These are phyloP conservation scores for Phytophthora cactorum DNA, from an alignment of 352 stramenopile genomes.

Conservation along the genomic window DNA sequence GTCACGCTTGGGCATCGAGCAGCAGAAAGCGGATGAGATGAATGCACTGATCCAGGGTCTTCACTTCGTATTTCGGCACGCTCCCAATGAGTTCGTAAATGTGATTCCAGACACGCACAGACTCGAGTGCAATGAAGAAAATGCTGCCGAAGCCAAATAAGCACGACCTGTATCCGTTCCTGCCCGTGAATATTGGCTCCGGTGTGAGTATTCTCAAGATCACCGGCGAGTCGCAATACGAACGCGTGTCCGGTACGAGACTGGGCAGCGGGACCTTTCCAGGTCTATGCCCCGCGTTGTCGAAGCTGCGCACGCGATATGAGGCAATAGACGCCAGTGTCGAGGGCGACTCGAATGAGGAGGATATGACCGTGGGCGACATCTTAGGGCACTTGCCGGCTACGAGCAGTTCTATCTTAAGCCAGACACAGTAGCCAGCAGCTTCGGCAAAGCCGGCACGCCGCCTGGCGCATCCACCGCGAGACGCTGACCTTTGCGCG, in stretches of 20 bases:
- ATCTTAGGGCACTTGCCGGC: slow-evolving; percentile 95
- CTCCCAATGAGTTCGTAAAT: slow-evolving; percentile 93
- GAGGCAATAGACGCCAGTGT: slow-evolving; percentile 80
- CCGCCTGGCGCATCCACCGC: slow-evolving; percentile 40
- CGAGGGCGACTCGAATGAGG: slow-evolving; percentile 67
- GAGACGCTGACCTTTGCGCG: slow-evolving; percentile 94
- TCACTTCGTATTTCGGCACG: slow-evolving; percentile 94
- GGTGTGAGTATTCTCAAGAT: slow-evolving; percentile 97
- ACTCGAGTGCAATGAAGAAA: slow-evolving; percentile 61
- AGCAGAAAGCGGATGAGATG: slow-evolving; percentile 96
- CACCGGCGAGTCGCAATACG: slow-evolving; percentile 88
- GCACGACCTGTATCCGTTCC: slow-evolving; percentile 92
- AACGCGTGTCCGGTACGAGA: slow-evolving; percentile 96
- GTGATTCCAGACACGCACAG: slow-evolving; percentile 66
- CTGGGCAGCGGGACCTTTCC: slow-evolving; percentile 98
- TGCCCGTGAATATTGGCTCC: slow-evolving; percentile 98
- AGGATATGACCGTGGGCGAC: slow-evolving; percentile 98
- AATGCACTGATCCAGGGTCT: slow-evolving; percentile 97
- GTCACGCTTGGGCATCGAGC: slow-evolving; percentile 91
- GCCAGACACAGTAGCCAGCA: slow-evolving; percentile 92
- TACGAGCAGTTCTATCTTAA: slow-evolving; percentile 92
- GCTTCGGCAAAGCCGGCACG: slow-evolving; percentile 94
- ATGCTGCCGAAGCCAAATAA: slow-evolving; percentile 63
- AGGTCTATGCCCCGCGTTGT: slow-evolving; percentile 94
- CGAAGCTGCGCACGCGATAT: slow-evolving; percentile 83